phyloP scores from a whole-genome alignment of 257 asterid genomes.

The Solanum virginianum region DNA sequence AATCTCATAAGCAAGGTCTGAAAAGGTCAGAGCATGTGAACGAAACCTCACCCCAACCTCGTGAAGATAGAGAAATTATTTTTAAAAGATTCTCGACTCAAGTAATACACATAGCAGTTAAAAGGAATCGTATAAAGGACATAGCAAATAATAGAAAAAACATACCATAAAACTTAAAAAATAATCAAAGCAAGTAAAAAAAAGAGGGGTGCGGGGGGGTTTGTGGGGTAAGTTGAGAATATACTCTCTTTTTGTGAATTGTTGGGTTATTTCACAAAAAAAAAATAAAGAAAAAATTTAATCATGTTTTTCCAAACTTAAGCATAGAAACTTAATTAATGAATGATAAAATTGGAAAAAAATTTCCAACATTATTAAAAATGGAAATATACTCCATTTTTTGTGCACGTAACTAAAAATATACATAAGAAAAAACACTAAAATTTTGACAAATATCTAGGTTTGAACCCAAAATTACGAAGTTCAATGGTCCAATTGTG shows the following conservation, averaged over 20 bases:
- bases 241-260: not conserved
- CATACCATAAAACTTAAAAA: not conserved
- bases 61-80: not conserved
- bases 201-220: fast-evolving
- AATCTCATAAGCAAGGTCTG: not conserved
- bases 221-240: not conserved
- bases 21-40: not conserved
- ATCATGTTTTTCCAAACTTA: no score
- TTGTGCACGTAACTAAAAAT: not conserved
- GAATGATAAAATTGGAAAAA: no score
- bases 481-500: not conserved
- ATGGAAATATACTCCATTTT: not conserved
- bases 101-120: not conserved
- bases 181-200: not conserved
- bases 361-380: no score
- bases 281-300: no score
- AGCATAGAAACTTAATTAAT: no score
- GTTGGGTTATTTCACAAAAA: no score
- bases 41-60: not conserved
- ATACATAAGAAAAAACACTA: not conserved
- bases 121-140: not conserved
- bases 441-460: not conserved
- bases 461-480: not conserved
- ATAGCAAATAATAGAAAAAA: not conserved
- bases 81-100: not conserved